Base-by-base conservation (phyloP, 768 basidiomycete species). In the Cyathus striatus region DNA sequence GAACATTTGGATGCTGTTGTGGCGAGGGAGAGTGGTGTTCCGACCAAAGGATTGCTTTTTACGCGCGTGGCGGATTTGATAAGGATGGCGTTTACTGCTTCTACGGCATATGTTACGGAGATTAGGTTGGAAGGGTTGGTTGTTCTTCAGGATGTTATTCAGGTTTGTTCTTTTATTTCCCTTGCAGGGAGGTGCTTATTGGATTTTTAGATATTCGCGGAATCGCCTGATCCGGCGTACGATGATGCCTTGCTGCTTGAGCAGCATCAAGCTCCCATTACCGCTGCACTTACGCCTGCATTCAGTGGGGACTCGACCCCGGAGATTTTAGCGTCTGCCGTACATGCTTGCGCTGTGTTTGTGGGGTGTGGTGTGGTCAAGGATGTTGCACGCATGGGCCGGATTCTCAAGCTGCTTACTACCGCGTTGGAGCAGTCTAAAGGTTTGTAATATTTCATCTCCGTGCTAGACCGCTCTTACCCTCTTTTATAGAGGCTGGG, bases 221-320 rank as follows among this genome's bases (percentile, higher is more conserved):
- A 71, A 22, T 78, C 89, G 5, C 88, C 90, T 0, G 96, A 99
- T 64, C 90, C 93, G 2, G 92, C 92, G 41, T 98, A 91, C 52
- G 87, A 90, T 24, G 90, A 90, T 46, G 81, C 89, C 0, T 70
- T 94, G 4, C 69, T 99, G 2, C 77, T 99, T 10, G 95, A 99
- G 58, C 96, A 99, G 60, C 88, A 96, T 61, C 96, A 99, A 65
- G 95, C 96, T 0, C 95, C 96, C 0, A 95, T 99, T 46, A 96
- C 95, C 2, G 92, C 96, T 16, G 96, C 96, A 0, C 73, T 98
- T 14, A 98, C 95, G 0, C 95, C 96, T 0, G 93, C 94, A 0
- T 98, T 99, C 56, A 92, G 91, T 1, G 76, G 90, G 0, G 96
- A 98, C 57, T 90, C 93, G 1, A 91, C 92, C 1, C 95, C 95